A percentile compares a stretch with the other conserved stretches of the same genome.
Evolutionary conservation across 2,329 filamentous ascomycete species (phyloP).

Genomic region (Claviceps sp.): DNA sequence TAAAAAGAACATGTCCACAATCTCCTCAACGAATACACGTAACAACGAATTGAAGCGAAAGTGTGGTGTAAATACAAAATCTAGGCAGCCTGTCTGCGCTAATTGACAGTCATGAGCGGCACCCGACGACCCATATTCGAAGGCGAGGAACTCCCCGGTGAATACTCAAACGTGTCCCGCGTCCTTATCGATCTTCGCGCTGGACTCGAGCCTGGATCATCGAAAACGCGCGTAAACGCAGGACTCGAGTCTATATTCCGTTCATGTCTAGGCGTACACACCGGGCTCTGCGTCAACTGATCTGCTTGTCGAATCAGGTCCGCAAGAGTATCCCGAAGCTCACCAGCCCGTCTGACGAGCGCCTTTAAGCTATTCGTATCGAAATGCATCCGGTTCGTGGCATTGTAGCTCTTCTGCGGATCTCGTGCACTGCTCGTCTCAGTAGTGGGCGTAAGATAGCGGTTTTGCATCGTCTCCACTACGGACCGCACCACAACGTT

Average conservation of each 20-base stretch:
- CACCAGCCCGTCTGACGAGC: slow-evolving; percentile 48
- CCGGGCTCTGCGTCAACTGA: slow-evolving; percentile 42
- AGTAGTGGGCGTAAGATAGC: slow-evolving; percentile 20
- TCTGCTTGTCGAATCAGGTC: slow-evolving; percentile 47
- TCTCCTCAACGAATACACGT: neutral
- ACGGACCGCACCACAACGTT: slow-evolving; percentile 44
- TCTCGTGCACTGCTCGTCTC: slow-evolving; percentile 23
- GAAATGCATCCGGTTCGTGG: slow-evolving; percentile 45
- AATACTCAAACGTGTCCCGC: slow-evolving; percentile 35
- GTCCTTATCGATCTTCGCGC: slow-evolving; percentile 34
- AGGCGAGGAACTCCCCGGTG: slow-evolving; percentile 39
- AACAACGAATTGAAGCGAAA: neutral
- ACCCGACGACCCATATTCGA: slow-evolving; percentile 37
- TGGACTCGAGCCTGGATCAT: slow-evolving; percentile 44
- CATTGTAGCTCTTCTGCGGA: slow-evolving; percentile 18
- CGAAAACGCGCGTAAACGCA: slow-evolving; percentile 55
- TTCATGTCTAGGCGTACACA: slow-evolving; percentile 32
- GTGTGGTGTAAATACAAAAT: neutral
- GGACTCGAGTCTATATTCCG: slow-evolving; percentile 43
- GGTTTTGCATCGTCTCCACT: slow-evolving; percentile 50
- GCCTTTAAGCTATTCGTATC: slow-evolving; percentile 57
- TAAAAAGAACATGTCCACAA: neutral
- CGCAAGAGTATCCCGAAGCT: slow-evolving; percentile 44
- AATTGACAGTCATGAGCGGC: slow-evolving; percentile 53
- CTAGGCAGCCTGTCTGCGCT: slow-evolving; percentile 1